Conservation (phyloP, 345 rosid genomes). For the Eucalyptus sideroxylon region DNA sequence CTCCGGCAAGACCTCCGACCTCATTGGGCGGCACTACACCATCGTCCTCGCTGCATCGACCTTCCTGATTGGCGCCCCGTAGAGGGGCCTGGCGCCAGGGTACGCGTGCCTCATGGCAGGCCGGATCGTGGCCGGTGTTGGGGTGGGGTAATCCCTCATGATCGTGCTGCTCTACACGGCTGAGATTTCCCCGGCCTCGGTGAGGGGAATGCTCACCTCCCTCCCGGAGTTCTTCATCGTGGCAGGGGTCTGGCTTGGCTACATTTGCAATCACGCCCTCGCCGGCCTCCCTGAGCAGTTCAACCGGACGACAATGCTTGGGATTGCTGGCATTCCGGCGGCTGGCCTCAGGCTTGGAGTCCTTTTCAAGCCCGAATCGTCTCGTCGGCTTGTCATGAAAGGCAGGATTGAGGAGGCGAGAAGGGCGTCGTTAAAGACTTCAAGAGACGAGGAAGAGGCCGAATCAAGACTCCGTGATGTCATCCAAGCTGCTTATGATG, state of each 20-base stretch:
- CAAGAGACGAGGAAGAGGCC: conserved; percentile 24
- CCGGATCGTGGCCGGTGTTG: conserved; percentile 40
- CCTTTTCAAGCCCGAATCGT: conserved; percentile 37
- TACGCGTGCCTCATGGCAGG: no score
- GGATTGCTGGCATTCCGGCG: conserved; percentile 31
- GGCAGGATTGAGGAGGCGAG: conserved; percentile 30
- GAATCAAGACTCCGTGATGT: conserved; percentile 21
- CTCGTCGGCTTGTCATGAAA: conserved; percentile 53
- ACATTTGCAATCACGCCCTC: conserved; percentile 23
- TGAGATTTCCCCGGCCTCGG: conserved; percentile 33
- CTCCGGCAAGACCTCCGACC: no score
- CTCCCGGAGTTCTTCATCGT: conserved; percentile 50
- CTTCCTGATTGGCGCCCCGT: conserved; percentile 37
- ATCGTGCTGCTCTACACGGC: conserved; percentile 42
- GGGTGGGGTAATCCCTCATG: conserved; percentile 57
- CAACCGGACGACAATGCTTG: conserved; percentile 47
- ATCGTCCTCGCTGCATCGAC: conserved; percentile 36
- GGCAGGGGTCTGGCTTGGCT: conserved; percentile 40
- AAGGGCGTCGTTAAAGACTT: conserved; percentile 19
- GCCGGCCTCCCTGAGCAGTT: conserved; percentile 15
- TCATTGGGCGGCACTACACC: conserved; percentile 43
- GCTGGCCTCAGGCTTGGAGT: conserved; percentile 14
- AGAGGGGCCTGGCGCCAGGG: conserved; percentile 46
- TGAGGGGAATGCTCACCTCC: conserved; percentile 46
- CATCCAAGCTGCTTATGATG: background rate